Evolutionary conservation across 176 grass and related monocot genomes (phyloP).

Genomic region (Sorghum bicolor): Sorghum_bicolor_NCBIv3 NC_012876.2:61858501-61859000

Average conservation of each 20-base stretch:
- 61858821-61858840: background rate
- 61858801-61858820: background rate
- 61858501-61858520: constrained; percentile 28
- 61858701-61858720: constrained; percentile 72
- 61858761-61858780: constrained; percentile 2
- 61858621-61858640: constrained; percentile 73
- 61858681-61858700: constrained; percentile 92
- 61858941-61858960: background rate
- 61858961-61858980: background rate
- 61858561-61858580: constrained; percentile 65
- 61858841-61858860: background rate
- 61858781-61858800: constrained; percentile 1
- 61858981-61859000: background rate
- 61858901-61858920: background rate
- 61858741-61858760: constrained; percentile 62
- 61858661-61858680: constrained; percentile 72
- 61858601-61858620: constrained; percentile 70
- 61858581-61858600: constrained; percentile 78
- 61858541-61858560: constrained; percentile 50
- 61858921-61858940: background rate
- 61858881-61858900: background rate
- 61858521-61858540: constrained; percentile 77
- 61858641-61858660: constrained; percentile 94
- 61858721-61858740: constrained; percentile 87
- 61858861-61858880: background rate